phyloP scores from a whole-genome alignment of 768 basidiomycete species.

The Auriscalpium orientale region DNA sequence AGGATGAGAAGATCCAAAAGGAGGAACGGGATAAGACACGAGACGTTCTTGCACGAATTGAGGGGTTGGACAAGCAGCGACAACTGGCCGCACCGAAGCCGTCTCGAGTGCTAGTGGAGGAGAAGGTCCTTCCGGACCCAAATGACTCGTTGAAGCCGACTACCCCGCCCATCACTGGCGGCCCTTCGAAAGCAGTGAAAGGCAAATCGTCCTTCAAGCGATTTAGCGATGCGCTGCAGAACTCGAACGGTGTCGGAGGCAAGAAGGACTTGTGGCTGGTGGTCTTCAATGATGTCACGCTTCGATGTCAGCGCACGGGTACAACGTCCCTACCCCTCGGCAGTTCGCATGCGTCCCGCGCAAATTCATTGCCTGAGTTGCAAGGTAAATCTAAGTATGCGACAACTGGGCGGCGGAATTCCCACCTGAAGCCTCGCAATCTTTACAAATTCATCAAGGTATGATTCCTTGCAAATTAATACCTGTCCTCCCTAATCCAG shows the following conservation, averaged over 20 bases:
- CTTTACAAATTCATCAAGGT: conserved; percentile 92
- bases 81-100: conserved; percentile 89
- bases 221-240: conserved; percentile 79
- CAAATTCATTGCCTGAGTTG: conserved; percentile 75
- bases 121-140: conserved; percentile 44
- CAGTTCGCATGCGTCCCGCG: conserved; percentile 55
- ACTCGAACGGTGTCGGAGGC: conserved; percentile 42
- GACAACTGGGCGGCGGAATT: conserved; percentile 66
- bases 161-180: conserved; percentile 28
- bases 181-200: conserved; percentile 49
- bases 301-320: conserved; percentile 87
- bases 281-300: conserved; percentile 89
- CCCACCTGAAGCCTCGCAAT: conserved; percentile 80
- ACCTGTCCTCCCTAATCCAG: conserved; percentile 1
- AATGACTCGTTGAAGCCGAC: conserved; percentile 16
- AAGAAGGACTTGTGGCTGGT: conserved; percentile 94
- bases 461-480: conserved; percentile 9
- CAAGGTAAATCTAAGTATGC: conserved; percentile 82
- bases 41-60: conserved; percentile 93
- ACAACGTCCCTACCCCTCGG: conserved; percentile 79
- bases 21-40: conserved; percentile 94
- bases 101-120: conserved; percentile 80
- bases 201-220: conserved; percentile 86
- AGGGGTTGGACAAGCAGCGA: conserved; percentile 89
- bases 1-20: conserved; percentile 96